A percentile compares a stretch with the other conserved stretches of the same genome.
Evolutionary conservation across 2,329 filamentous ascomycete genomes (phyloP).

Genomic region (Ascochyta koolunga): DNA sequence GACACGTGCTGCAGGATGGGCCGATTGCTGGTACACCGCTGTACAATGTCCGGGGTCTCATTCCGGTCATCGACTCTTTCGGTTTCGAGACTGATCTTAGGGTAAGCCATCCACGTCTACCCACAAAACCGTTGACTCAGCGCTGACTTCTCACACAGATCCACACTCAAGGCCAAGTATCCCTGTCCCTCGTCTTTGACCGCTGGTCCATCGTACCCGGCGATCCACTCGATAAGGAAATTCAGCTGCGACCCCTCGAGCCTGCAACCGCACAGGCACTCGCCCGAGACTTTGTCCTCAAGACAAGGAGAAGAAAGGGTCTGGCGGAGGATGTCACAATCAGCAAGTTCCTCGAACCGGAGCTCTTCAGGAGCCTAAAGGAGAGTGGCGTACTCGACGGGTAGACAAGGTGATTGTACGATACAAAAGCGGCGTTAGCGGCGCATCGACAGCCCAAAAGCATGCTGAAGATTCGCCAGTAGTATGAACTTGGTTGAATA

Average conservation of each 20-base stretch:
- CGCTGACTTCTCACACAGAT: conserved; percentile 57
- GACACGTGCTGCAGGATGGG: conserved; percentile 92
- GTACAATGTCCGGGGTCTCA: conserved; percentile 86
- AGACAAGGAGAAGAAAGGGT: conserved; percentile 92
- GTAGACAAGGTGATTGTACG: conserved; percentile 30
- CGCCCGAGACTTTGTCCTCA: conserved; percentile 93
- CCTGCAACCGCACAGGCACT: conserved; percentile 87
- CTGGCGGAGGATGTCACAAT: conserved; percentile 94
- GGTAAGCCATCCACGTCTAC: conserved; percentile 28
- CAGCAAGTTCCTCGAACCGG: conserved; percentile 93
- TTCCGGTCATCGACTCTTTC: conserved; percentile 96
- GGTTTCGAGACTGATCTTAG: conserved; percentile 97
- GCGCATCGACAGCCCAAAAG: background rate
- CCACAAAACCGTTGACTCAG: background rate
- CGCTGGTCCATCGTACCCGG: conserved; percentile 95
- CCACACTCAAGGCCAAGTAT: conserved; percentile 91
- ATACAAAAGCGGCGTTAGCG: conserved; percentile 7
- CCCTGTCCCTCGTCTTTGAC: conserved; percentile 91
- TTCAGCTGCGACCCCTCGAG: conserved; percentile 82
- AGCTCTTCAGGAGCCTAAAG: conserved; percentile 85
- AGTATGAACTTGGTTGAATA: conserved; percentile 5
- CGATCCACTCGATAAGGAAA: conserved; percentile 88
- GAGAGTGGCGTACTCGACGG: conserved; percentile 86
- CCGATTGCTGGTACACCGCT: conserved; percentile 93
- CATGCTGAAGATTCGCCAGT: background rate